Evolutionary conservation across 2,329 filamentous ascomycete genomes (phyloP), one percentile per base, ranked within the genome.

Genomic region (Colletotrichum musicola): DNA sequence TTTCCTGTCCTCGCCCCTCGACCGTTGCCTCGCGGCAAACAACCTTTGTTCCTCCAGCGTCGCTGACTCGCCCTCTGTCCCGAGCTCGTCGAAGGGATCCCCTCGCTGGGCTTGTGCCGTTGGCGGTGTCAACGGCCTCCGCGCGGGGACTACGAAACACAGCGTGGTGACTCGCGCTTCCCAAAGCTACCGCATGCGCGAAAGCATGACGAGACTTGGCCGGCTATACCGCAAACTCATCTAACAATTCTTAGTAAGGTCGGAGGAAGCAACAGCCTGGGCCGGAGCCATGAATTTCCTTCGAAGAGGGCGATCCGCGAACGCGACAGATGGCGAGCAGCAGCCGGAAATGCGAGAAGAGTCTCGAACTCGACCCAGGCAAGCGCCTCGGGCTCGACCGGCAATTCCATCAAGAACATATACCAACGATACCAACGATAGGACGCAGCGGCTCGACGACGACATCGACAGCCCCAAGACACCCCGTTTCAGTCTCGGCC

Each of bases 401-500:
- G 47, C 50, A 3, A 35, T 64, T 35, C 53, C 54, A 14, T 61
- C 64, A 10, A 46, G 68, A 49, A 55, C 57, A 22, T 35, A 18
- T 55, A 25, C 22, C 22, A 35, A 38, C 20, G 40, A 35, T 25
- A 25, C 22, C 22, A 25, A 25, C 53, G 53, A 54, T 42, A 59
- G 57, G 22, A 55, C 54, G 56, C 67, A 68, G 53, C 49, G 47
- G 6, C 46, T 60, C 42, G 71, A 72, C 5, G 71, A 71, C 16
- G 71, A 77, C 27, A 68, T 74, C 18, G 79, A 83, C 54, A 84
- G 81, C 20, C 84, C 85, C 40, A 88, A 88, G 73, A 82, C 83
- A 1, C 83, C 85, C 2, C 77, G 78, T 3, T 80, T 83, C 56
- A 74, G 77, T 18, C 73, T 83, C 4, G 76, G 77, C 4, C 72